These are phyloP conservation scores for Pascua sp. DNA, from an alignment of 1,284 basidiomycete genomes.

Conservation along the genomic window DNA sequence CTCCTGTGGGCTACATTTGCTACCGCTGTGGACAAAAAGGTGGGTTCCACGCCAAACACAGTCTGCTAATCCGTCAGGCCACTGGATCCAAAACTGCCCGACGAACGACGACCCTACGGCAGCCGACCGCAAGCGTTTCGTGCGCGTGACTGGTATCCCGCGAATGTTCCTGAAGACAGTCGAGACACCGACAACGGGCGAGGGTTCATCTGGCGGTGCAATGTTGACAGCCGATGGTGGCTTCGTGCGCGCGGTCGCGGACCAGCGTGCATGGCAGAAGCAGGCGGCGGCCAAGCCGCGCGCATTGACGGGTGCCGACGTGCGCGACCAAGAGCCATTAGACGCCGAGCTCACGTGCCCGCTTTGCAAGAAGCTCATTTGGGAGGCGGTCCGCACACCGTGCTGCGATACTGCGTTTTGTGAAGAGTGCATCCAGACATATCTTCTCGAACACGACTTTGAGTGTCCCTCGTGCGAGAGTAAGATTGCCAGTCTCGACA, in stretches of 20 bases:
- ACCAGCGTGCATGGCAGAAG: slow-evolving; percentile 89
- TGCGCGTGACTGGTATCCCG: slow-evolving; percentile 96
- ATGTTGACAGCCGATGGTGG: slow-evolving; percentile 97
- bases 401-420: slow-evolving; percentile 88
- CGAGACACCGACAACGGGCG: slow-evolving; percentile 68
- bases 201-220: slow-evolving; percentile 72
- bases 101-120: slow-evolving; percentile 94
- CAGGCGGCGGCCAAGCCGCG: slow-evolving; percentile 62
- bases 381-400: slow-evolving; percentile 83
- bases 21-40: slow-evolving; percentile 96
- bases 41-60: too few species aligned
- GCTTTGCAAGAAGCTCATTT: slow-evolving; percentile 83
- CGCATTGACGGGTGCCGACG: slow-evolving; percentile 64
- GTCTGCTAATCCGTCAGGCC: slow-evolving; percentile 51
- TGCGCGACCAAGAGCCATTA: slow-evolving; percentile 64
- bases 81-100: slow-evolving; percentile 99
- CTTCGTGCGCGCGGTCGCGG: slow-evolving; percentile 90
- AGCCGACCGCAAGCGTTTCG: slow-evolving; percentile 91
- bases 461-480: slow-evolving; percentile 81
- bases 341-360: slow-evolving; percentile 76
- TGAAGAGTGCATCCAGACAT: slow-evolving; percentile 89
- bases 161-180: slow-evolving; percentile 96
- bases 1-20: slow-evolving; percentile 93
- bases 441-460: slow-evolving; percentile 88
- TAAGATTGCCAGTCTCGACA: slow-evolving; percentile 80